Percentiles rank a stretch among this genome's conserved stretches.
Conservation (phyloP, 1,284 basidiomycete species). For the Leccinum huronense region DNA sequence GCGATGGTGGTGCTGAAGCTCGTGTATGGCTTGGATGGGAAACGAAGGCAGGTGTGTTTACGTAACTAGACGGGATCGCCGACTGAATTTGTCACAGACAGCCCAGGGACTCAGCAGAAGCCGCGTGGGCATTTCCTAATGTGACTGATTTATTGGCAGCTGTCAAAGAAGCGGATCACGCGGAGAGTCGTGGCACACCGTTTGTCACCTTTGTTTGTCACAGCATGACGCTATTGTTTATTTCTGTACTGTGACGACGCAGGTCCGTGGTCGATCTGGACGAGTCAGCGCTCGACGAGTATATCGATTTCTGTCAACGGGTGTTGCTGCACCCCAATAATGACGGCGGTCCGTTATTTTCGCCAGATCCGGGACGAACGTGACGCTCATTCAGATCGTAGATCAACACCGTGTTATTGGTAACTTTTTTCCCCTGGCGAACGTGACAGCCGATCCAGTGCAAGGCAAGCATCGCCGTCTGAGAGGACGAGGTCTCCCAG, state of each 20-base stretch:
- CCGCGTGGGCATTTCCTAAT: conserved; percentile 61
- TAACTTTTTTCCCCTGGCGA: conserved; percentile 45
- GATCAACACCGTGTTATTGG: conserved; percentile 33
- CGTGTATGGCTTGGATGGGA: conserved; percentile 81
- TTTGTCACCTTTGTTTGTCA: conserved; percentile 34
- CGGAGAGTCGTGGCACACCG: conserved; percentile 35
- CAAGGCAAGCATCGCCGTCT: conserved; percentile 2
- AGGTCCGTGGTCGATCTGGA: conserved; percentile 59
- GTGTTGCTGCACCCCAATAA: conserved; percentile 44
- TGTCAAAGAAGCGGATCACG: conserved; percentile 43
- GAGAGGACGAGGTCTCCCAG: conserved; percentile 29
- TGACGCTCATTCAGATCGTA: conserved; percentile 15
- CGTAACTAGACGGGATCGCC: conserved; percentile 6
- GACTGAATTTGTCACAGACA: conserved; percentile 38
- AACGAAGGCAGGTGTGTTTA: conserved; percentile 44
- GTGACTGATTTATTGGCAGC: conserved; percentile 51
- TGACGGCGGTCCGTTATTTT: conserved; percentile 23
- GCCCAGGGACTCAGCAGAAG: conserved; percentile 51
- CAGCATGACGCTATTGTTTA: conserved; percentile 6
- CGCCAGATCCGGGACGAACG: conserved; percentile 14
- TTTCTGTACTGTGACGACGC: conserved; percentile 12
- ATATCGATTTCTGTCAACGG: conserved; percentile 63
- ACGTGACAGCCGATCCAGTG: conserved; percentile 1
- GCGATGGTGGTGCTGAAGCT: conserved; percentile 77
- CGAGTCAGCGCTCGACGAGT: conserved; percentile 58